Base-by-base conservation (phyloP, 768 basidiomycete genomes). In the Mycena crocata region DNA sequence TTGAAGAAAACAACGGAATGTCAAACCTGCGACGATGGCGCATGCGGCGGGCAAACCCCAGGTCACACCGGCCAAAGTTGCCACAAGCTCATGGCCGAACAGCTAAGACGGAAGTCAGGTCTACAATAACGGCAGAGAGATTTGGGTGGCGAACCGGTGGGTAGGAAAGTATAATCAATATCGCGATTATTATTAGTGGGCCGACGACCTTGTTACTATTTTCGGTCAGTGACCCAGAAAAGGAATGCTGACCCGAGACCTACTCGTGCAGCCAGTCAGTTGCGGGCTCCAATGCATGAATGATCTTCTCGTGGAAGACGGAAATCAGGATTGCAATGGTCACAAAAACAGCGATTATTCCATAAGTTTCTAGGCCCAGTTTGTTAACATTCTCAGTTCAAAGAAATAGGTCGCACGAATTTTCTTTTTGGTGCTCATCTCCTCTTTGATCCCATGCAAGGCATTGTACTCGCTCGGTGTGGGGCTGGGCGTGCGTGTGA, bases 241-340 rank as follows among this genome's bases (percentile, higher is more conserved):
- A 37, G 19, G 6, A 15, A 15, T 17, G 19, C 32, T 4, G 19
- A 54, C 42, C 1, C 2, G 26, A 14, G 19, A 40, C 46, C 26
- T 28, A 61, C 58, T 49, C 51, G 39, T 83, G 79, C 73, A 88
- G 79, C 82, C 81, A 83, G 45, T 83, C 77, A 0, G 87, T 85
- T 5, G 77, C 75, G 0, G 87, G 88, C 42, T 75, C 78, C 28
- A 89, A 77, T 78, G 81, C 84, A 5, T 76, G 57, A 30, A 89
- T 81, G 68, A 90, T 88, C 73, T 84, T 73, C 26, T 79, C 75
- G 64, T 87, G 80, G 59, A 84, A 84, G 10, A 85, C 69, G 13
- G 78, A 73, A 64, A 85, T 76, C 56, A 87, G 79, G 7, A 75
- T 69, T 12, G 76, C 73, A 4, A 82, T n/a, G 46, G 77, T 75